Conservation (phyloP, 1,284 basidiomycete species). For the Puccinia coronata region DNA sequence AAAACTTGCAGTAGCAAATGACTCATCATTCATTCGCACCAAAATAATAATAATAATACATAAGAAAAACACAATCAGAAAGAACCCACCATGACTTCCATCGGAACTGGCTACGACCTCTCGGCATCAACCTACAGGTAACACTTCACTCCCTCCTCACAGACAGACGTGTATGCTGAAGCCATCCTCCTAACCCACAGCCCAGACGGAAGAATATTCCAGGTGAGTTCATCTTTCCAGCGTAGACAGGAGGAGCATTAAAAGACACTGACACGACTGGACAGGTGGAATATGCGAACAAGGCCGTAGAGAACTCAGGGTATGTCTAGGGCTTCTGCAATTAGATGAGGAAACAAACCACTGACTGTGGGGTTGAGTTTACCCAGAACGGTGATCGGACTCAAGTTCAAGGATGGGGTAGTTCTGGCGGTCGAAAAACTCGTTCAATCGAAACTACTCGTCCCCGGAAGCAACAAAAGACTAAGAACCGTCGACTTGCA, state of each 20-base stretch:
- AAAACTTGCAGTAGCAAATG: no score
- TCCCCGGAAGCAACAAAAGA: constrained; percentile 87
- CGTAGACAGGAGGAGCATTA: neutral
- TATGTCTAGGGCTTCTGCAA: neutral
- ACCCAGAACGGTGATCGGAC: constrained; percentile 80
- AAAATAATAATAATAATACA: no score
- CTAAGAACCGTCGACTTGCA: constrained; percentile 92
- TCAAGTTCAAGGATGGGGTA: constrained; percentile 89
- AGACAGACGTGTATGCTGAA: neutral
- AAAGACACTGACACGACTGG: neutral
- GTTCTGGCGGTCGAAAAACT: constrained; percentile 96
- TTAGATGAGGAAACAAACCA: neutral
- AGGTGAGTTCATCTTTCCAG: constrained; percentile 64
- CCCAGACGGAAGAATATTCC: constrained; percentile 96
- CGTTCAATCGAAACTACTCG: constrained; percentile 93
- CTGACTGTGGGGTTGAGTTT: neutral
- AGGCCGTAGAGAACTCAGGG: constrained; percentile 98
- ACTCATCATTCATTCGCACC: no score
- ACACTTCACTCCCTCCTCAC: neutral
- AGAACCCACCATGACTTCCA: constrained; percentile 75
- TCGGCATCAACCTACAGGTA: constrained; percentile 89
- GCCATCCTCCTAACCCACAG: constrained; percentile 56
- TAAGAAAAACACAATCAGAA: no score
- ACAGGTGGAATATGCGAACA: constrained; percentile 95
- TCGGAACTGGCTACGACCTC: constrained; percentile 97